Conservation (phyloP, 129 eudicot species). For the Escallonia herrerae region DNA sequence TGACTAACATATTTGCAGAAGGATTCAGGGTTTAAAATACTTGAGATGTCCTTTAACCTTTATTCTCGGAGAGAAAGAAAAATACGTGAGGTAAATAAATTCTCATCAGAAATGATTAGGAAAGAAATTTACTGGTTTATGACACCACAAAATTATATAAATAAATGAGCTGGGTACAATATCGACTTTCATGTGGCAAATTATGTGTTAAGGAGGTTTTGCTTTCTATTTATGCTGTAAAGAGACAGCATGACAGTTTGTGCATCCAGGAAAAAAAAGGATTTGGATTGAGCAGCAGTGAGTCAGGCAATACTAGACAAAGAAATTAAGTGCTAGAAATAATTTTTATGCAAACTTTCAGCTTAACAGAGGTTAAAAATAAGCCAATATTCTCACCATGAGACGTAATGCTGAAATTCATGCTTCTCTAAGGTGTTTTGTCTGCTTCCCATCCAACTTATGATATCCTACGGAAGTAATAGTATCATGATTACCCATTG, state of each 20-base stretch:
- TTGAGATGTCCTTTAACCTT: no score
- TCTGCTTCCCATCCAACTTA: constrained; percentile 60
- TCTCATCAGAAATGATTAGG: no score
- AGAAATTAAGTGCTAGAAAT: neutral
- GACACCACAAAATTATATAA: neutral
- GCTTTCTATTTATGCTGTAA: neutral
- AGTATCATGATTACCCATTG: neutral
- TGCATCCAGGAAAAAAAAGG: no score
- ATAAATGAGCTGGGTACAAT: neutral
- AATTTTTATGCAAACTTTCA: neutral
- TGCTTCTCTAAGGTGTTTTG: constrained; percentile 58
- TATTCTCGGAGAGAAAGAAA: no score
- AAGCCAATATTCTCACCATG: constrained; percentile 42
- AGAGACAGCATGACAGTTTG: neutral
- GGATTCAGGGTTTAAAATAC: no score
- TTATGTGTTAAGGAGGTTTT: neutral
- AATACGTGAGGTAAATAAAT: no score
- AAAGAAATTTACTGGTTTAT: no score
- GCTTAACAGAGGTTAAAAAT: neutral
- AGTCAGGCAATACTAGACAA: neutral
- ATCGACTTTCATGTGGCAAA: neutral
- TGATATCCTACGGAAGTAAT: constrained; percentile 45
- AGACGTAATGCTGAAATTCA: constrained; percentile 64
- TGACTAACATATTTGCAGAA: no score
- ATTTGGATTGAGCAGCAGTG: neutral